A percentile compares a stretch with the other conserved stretches of the same genome.
Conservation (phyloP, 176 grass and related monocot genomes). For the Musa beccarii region DNA sequence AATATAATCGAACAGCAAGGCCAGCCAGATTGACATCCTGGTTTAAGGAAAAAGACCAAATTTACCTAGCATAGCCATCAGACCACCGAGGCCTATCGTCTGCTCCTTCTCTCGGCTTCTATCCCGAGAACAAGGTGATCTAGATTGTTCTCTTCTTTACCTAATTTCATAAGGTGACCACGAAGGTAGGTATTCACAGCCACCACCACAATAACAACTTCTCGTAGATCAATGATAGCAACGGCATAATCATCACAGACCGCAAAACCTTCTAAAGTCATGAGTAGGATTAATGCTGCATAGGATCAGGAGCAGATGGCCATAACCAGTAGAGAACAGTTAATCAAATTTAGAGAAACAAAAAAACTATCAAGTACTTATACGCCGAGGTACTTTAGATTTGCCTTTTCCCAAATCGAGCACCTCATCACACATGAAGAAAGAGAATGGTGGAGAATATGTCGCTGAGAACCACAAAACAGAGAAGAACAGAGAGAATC, state of each 20-base stretch:
- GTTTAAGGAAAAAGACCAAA: too few species aligned
- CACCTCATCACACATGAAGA: too few species aligned
- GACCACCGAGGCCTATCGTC: constrained; percentile 19
- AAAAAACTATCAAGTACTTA: constrained; percentile 21
- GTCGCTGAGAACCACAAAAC: background rate
- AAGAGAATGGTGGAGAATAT: background rate
- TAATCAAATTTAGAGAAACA: too few species aligned
- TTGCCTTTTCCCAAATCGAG: background rate
- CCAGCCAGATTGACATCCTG: too few species aligned
- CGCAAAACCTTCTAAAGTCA: too few species aligned
- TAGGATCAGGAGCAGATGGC: too few species aligned
- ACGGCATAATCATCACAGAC: constrained; percentile 32
- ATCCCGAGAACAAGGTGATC: constrained; percentile 33
- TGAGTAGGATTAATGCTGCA: too few species aligned
- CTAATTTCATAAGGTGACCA: too few species aligned
- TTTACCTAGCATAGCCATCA: constrained; percentile 34
- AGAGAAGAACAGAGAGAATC: too few species aligned
- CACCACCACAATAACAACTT: constrained; percentile 26
- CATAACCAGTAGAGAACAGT: too few species aligned
- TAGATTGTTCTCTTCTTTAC: constrained; percentile 34
- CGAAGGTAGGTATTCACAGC: constrained; percentile 40
- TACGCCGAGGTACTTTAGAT: constrained; percentile 40
- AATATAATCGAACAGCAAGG: background rate
- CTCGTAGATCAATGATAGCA: constrained; percentile 43
- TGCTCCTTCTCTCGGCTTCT: constrained; percentile 25